A percentile compares a stretch with the other conserved stretches of the same genome.
Conservation (phyloP, 768 basidiomycete species). For the Termitomyces sp. region DNA sequence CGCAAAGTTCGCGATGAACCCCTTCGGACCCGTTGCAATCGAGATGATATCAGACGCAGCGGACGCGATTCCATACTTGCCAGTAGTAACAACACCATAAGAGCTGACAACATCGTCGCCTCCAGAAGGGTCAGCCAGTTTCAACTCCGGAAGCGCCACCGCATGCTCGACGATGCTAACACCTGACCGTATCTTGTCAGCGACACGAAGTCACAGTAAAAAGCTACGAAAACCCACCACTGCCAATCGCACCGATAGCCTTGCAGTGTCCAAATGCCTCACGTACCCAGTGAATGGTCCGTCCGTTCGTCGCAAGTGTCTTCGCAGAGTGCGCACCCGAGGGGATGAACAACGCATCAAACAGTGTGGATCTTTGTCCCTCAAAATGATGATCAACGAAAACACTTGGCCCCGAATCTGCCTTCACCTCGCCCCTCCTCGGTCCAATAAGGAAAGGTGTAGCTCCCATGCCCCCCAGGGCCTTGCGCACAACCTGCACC, state of each 20-base stretch:
- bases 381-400: constrained; percentile 72
- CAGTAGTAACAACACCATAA: constrained; percentile 62
- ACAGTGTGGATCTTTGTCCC: constrained; percentile 77
- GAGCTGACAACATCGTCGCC: constrained; percentile 47
- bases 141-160: constrained; percentile 43
- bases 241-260: constrained; percentile 73
- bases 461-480: constrained; percentile 49
- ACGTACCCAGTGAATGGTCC: constrained; percentile 76
- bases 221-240: constrained; percentile 35
- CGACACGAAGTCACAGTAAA: not conserved
- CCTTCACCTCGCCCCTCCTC: constrained; percentile 53
- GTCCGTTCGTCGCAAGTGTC: constrained; percentile 56
- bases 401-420: constrained; percentile 30
- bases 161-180: constrained; percentile 45
- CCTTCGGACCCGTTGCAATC: constrained; percentile 43
- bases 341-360: constrained; percentile 79
- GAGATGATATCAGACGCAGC: constrained; percentile 38
- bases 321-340: constrained; percentile 63
- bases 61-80: constrained; percentile 42
- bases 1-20: constrained; percentile 57
- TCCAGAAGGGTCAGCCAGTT: constrained; percentile 31
- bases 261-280: constrained; percentile 90
- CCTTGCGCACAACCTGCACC: constrained; percentile 55
- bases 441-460: constrained; percentile 65
- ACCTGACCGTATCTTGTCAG: constrained; percentile 28